These are phyloP conservation scores for Ilex aquifolium DNA, from an alignment of 257 asterid species.

Conservation along the genomic window DNA sequence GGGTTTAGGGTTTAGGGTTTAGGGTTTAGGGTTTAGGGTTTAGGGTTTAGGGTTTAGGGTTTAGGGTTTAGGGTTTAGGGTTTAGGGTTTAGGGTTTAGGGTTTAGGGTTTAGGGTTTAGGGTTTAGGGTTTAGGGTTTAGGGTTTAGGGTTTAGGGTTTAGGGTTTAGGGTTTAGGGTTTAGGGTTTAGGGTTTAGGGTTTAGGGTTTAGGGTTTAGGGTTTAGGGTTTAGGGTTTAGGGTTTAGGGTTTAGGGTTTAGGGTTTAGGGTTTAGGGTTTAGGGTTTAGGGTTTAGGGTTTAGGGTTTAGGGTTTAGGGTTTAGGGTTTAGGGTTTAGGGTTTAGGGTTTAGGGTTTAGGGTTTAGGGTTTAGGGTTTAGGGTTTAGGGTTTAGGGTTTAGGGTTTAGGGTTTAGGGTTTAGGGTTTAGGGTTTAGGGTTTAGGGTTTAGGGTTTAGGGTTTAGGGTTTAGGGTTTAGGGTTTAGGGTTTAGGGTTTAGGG, in stretches of 20 bases:
- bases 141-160: not conserved
- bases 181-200: not conserved
- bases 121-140: not conserved
- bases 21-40: not conserved
- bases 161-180: not conserved
- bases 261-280: not conserved
- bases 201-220: not conserved
- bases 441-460: not conserved
- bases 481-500: not conserved
- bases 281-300: not conserved
- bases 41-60: not conserved
- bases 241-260: not conserved
- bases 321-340: not conserved
- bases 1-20: not conserved
- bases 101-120: not conserved
- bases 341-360: not conserved
- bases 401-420: not conserved
- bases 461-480: not conserved
- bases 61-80: not conserved
- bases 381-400: not conserved
- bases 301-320: not conserved
- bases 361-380: not conserved
- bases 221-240: not conserved
- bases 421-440: not conserved
- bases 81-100: not conserved